Evolutionary conservation across 805 yeast species (phyloP), one percentile per base, ranked within the genome.

Genomic region (Wickerhamiella bombiphila): DNA sequence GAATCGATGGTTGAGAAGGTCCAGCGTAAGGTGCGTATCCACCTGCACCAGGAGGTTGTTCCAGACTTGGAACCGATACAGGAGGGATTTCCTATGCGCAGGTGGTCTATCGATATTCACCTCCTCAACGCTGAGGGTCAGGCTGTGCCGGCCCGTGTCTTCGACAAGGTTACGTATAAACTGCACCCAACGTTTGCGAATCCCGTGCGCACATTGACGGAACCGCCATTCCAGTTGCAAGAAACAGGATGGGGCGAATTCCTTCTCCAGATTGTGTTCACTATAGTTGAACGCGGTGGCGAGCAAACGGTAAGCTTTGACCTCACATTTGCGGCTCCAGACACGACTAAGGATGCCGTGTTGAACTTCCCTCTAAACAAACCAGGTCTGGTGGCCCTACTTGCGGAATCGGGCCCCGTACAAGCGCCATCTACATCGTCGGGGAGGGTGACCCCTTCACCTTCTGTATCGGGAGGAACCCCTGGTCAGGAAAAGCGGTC

Each of bases 241-340:
- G 98, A 88, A 58, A 77, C 82, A 62, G 98, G 98, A 36, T 88
- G 98, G 97, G 98, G 97, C 57, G 97, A 88, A 48, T 88, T 88
- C 53, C 95, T 86, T 54, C 69, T 91, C 55, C 80, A 80, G 28
- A 76, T 91, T 43, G 68, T 80, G 24, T 64, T 86, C 31, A 79
- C 79, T 43, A 63, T 80, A 32, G 68, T 77, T 15, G 97, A 93
- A 42, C 80, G 79, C 54, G 80, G 77, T 38, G 97, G 97, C 35
- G 96, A 86, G 57, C 70, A 79, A 44, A 80, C 80, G 54, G 59
- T 91, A 40, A 73, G 71, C 51, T 97, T 91, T 56, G 98, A 88
- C 59, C 71, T 88, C 56, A 85, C 85, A 59, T 91, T 88, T 59
- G 60, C 70, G 44, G 72, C 77, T 56, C 83, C 80, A 53, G 70